Conservation (phyloP, 164 flowering plant genomes). For the Dillenia turbinata region DNA sequence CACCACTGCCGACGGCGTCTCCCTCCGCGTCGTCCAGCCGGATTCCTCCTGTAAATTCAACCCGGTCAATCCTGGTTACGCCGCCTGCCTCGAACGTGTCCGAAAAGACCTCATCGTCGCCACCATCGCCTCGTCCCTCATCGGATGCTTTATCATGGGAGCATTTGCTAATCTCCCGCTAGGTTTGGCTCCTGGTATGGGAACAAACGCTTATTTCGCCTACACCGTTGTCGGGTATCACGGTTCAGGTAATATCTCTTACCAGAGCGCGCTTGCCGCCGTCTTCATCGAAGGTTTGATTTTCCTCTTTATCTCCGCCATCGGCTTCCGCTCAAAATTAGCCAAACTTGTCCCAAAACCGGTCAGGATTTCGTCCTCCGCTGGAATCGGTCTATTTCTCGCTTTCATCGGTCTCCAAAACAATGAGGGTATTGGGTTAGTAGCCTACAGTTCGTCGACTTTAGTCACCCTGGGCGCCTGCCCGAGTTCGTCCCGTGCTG, state of each 20-base stretch:
- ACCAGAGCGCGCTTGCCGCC: conserved; percentile 59
- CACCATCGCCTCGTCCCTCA: conserved; percentile 64
- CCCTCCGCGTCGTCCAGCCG: conserved; percentile 39
- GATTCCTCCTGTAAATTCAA: conserved; percentile 58
- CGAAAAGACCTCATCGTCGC: conserved; percentile 76
- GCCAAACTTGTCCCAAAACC: conserved; percentile 84
- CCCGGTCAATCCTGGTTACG: conserved; percentile 79
- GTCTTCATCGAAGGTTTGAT: conserved; percentile 77
- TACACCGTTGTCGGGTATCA: conserved; percentile 94
- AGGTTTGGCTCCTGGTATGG: conserved; percentile 92
- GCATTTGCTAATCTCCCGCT: conserved; percentile 74
- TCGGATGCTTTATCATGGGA: conserved; percentile 85
- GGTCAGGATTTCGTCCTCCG: conserved; percentile 73
- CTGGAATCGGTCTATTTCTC: conserved; percentile 85
- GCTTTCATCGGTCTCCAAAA: conserved; percentile 87
- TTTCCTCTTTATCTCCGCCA: conserved; percentile 61
- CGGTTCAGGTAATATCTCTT: conserved; percentile 70
- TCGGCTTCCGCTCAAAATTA: conserved; percentile 68
- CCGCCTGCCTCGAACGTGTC: conserved; percentile 46
- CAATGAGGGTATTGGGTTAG: conserved; percentile 75
- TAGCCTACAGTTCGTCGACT: conserved; percentile 70
- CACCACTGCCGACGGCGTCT: conserved; percentile 2
- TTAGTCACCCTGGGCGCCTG: conserved; percentile 79
- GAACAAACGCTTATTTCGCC: conserved; percentile 85
- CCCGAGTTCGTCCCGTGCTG: conserved; percentile 44